Evolutionary conservation across 106 monocot species (phyloP).

Genomic region (Posidonia australis): DNA sequence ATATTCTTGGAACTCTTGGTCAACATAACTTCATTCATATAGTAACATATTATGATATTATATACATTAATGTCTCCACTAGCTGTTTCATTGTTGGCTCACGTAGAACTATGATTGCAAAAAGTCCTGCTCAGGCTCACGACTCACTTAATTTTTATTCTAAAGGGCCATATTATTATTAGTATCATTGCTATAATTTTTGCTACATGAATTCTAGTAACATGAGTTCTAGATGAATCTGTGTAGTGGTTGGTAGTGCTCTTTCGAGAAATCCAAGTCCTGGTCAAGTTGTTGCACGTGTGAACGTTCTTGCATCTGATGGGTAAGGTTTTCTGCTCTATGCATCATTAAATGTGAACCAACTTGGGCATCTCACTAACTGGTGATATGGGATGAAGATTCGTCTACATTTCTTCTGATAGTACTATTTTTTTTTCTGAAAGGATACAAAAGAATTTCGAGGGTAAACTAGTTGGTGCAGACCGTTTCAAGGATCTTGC

Average conservation of each 20-base stretch:
- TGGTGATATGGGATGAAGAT: not conserved
- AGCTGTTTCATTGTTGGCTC: too few relatives aligned
- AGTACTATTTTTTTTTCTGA: conserved; percentile 12
- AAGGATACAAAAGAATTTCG: conserved; percentile 88
- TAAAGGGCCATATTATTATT: too few relatives aligned
- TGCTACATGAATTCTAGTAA: not conserved
- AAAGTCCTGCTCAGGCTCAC: too few relatives aligned
- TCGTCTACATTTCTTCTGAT: not conserved
- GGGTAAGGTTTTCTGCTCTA: conserved; percentile 38
- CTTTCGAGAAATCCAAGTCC: conserved; percentile 71
- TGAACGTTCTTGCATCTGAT: conserved; percentile 78
- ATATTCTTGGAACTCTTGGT: too few relatives aligned
- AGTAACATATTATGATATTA: too few relatives aligned
- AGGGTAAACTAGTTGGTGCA: conserved; percentile 82
- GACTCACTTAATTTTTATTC: too few relatives aligned
- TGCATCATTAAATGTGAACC: not conserved
- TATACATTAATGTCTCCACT: too few relatives aligned
- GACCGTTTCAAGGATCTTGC: conserved; percentile 88
- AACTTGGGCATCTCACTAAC: too few relatives aligned
- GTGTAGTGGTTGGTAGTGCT: conserved; percentile 87
- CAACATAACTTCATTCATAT: too few relatives aligned
- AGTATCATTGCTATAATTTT: too few relatives aligned
- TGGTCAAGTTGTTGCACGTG: conserved; percentile 89
- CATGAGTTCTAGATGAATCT: not conserved
- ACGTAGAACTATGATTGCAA: too few relatives aligned